Conservation (phyloP, 805 yeast genomes). For the Clavispora fructus region DNA sequence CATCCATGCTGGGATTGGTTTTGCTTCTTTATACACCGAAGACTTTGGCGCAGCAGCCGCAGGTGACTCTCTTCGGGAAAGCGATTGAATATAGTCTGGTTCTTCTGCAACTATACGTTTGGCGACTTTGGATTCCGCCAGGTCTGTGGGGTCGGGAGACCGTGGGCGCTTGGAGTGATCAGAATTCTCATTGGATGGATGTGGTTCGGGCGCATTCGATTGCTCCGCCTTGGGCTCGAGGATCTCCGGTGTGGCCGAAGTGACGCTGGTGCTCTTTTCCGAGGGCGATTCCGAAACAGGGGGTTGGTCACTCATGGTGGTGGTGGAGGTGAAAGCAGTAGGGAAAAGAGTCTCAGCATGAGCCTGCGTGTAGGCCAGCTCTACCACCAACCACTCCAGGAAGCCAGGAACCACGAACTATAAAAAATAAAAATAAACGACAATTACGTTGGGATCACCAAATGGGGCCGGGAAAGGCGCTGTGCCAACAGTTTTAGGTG, state of each 20-base stretch:
- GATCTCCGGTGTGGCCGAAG: background rate
- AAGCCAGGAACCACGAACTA: too few species aligned
- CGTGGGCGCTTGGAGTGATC: background rate
- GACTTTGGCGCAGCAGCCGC: slow-evolving; percentile 3
- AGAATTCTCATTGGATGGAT: background rate
- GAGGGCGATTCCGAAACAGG: background rate
- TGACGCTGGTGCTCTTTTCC: background rate
- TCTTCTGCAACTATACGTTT: slow-evolving; percentile 3
- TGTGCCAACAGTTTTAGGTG: too few species aligned
- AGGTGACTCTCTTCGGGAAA: slow-evolving; percentile 8
- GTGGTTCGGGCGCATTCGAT: background rate
- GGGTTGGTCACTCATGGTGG: background rate
- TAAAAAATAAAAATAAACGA: too few species aligned
- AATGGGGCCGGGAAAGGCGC: too few species aligned
- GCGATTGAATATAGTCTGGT: slow-evolving; percentile 9
- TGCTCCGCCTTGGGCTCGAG: background rate
- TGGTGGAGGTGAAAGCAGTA: background rate
- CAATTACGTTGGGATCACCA: too few species aligned
- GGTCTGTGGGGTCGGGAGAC: background rate
- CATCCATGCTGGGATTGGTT: slow-evolving; percentile 37
- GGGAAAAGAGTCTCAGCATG: background rate
- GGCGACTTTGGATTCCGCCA: background rate
- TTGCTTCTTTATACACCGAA: slow-evolving; percentile 24
- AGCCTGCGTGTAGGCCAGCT: background rate
- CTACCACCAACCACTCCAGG: background rate